Base-by-base conservation (phyloP, 768 basidiomycete species). In the Boletus rubropictus region DNA sequence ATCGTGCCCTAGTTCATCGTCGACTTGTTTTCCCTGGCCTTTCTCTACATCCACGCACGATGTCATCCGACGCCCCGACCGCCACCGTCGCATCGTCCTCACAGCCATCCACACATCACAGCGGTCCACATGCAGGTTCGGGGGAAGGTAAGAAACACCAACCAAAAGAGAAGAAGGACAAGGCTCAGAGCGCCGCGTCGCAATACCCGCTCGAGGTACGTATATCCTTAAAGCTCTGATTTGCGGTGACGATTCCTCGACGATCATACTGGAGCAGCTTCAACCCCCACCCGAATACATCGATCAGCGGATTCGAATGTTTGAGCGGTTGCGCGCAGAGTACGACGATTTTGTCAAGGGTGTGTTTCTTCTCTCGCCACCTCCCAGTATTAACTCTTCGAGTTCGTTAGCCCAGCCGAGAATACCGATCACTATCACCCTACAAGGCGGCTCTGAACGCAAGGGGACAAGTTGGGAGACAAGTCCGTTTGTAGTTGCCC, bases 381-480 rank as follows among this genome's bases (percentile, higher is more conserved):
- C 5, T 6, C 29, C 24, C 3, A 11, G 34, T 40, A 5, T 20
- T 34, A 29, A 51, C 34, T 14, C 35, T 22, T 25, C n/a, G n/a
- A 15, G 25, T 35, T 17, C 24, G 17, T 25, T 42, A 58, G 86
- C 74, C 1, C 88, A 95, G 73, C 84, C 89, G 7, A 80, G 90
- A 32, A 81, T 87, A 53, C 81, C 86, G 39, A 95, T 98, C 57
- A 74, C 71, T 3, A 72, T 99, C 60, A 92, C 89, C 4, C 67
- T 99, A 53, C 86, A 82, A 5, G 89, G 97, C 72, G 92, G 94
- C 14, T 82, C 86, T 7, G 77, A 84, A 57, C 80, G 89, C 43
- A 80, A 86, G 51, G 95, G 81, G 17, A 91, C 73, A 50, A 86
- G 89, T 65, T 99, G 91, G 91, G 89, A 96, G 72, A 97, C 95